These are phyloP conservation scores for Centrapalus pauciflorus DNA, from an alignment of 129 eudicot genomes.

Conservation along the genomic window DNA sequence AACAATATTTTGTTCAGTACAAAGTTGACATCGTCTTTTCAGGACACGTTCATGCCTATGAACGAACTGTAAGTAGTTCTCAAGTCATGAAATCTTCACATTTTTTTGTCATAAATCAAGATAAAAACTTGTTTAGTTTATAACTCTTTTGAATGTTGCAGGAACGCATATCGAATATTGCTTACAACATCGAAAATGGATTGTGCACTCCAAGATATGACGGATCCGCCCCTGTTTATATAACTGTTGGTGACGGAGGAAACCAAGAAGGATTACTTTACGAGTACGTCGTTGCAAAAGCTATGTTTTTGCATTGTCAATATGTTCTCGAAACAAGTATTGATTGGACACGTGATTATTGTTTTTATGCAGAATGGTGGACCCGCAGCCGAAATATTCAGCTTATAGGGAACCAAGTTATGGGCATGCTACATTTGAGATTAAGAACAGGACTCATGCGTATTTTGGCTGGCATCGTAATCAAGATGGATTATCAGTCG, in stretches of 20 bases:
- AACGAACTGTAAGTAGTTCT: slow-evolving; percentile 67
- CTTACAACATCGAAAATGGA: slow-evolving; percentile 73
- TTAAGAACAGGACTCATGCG: slow-evolving; percentile 76
- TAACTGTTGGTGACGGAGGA: slow-evolving; percentile 95
- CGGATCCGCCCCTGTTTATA: slow-evolving; percentile 75
- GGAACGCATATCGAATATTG: slow-evolving; percentile 85
- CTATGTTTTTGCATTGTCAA: neutral
- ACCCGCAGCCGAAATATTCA: slow-evolving; percentile 83
- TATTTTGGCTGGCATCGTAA: slow-evolving; percentile 82
- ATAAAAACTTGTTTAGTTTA: neutral
- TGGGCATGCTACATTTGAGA: slow-evolving; percentile 76
- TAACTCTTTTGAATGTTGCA: slow-evolving; percentile 19
- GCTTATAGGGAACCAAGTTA: slow-evolving; percentile 84
- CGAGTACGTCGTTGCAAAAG: slow-evolving; percentile 46
- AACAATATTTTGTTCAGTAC: slow-evolving; percentile 64
- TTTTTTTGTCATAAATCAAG: neutral
- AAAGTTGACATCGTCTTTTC: slow-evolving; percentile 88
- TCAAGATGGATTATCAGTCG: slow-evolving; percentile 69
- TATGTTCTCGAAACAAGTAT: neutral
- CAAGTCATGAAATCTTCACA: neutral
- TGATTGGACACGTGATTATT: neutral
- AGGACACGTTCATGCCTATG: slow-evolving; percentile 97
- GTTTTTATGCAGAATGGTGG: slow-evolving; percentile 52
- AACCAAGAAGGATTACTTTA: slow-evolving; percentile 81
- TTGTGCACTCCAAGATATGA: slow-evolving; percentile 54